Evolutionary conservation across 805 yeast genomes (phyloP).

Genomic region (Maudiozyma turicensis): DNA sequence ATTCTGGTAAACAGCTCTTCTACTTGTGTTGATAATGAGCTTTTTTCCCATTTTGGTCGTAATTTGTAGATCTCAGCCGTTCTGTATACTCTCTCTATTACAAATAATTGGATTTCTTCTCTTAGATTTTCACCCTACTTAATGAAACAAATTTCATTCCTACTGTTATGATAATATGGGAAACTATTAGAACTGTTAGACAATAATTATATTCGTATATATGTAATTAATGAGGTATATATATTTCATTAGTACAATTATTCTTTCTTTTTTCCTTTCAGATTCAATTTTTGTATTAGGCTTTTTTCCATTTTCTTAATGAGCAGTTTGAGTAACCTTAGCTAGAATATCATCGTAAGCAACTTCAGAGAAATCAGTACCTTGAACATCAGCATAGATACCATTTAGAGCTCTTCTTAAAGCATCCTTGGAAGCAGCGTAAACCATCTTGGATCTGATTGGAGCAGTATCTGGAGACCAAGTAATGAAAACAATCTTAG

Average conservation of each 20-base stretch:
- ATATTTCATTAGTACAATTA: background rate
- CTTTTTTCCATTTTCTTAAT: background rate
- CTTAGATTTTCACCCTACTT: too few species aligned
- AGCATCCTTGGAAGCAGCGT: slow-evolving; percentile 97
- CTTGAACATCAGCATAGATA: slow-evolving; percentile 89
- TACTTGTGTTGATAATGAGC: too few species aligned
- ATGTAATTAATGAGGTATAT: background rate
- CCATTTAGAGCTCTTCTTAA: slow-evolving; percentile 96
- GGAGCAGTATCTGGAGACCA: slow-evolving; percentile 99
- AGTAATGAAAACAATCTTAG: slow-evolving; percentile 58
- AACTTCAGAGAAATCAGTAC: slow-evolving; percentile 96
- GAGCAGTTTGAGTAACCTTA: slow-evolving; percentile 39
- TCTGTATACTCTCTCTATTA: too few species aligned
- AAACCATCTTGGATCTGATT: slow-evolving; percentile 92
- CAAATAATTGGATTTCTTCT: too few species aligned
- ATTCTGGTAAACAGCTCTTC: too few species aligned
- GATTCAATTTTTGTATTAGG: background rate
- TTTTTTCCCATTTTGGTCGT: too few species aligned
- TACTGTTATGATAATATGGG: too few species aligned
- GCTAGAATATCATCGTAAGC: slow-evolving; percentile 89
- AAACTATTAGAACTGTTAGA: too few species aligned
- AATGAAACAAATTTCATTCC: too few species aligned
- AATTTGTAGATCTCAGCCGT: too few species aligned
- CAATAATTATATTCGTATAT: too few species aligned
- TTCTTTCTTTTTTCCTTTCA: background rate